Conservation (phyloP, 2,329 filamentous ascomycete species). For the Decorospora gaudefroyi region DNA sequence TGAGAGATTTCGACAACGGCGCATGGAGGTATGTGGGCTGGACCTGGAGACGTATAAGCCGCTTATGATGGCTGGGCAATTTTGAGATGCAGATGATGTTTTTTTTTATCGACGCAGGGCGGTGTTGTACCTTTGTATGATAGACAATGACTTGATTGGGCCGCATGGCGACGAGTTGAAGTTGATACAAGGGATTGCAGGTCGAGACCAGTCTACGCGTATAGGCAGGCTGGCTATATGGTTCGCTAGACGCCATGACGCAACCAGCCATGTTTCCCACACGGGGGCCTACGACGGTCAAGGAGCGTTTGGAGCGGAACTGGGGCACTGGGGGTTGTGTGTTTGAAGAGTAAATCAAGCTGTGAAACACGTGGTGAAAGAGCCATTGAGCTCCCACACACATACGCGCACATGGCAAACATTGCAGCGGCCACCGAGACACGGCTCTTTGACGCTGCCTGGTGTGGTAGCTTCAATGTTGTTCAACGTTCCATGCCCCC, state of each 20-base stretch:
- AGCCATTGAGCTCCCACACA: not conserved
- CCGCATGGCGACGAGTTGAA: conserved; percentile 1
- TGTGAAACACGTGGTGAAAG: not conserved
- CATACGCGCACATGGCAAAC: conserved; percentile 1
- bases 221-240: conserved; percentile 11
- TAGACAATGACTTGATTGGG: conserved; percentile 4
- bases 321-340: not conserved
- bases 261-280: conserved; percentile 9
- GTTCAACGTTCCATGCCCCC: too few species aligned
- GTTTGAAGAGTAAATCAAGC: not conserved
- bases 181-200: too few species aligned
- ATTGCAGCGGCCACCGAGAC: conserved; percentile 3
- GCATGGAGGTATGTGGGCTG: conserved; percentile 59
- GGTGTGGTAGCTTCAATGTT: too few species aligned
- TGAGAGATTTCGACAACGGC: conserved; percentile 54
- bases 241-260: conserved; percentile 24
- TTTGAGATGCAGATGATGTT: too few species aligned
- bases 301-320: too few species aligned
- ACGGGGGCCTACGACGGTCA: not conserved
- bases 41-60: conserved; percentile 54
- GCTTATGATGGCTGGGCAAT: conserved; percentile 18
- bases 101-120: conserved; percentile 7
- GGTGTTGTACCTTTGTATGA: conserved; percentile 2
- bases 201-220: conserved; percentile 12
- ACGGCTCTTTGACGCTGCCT: conserved; percentile 8